phyloP scores from a whole-genome alignment of 108 stramenopile species.

The Pseudonitzschia multiseries region DNA sequence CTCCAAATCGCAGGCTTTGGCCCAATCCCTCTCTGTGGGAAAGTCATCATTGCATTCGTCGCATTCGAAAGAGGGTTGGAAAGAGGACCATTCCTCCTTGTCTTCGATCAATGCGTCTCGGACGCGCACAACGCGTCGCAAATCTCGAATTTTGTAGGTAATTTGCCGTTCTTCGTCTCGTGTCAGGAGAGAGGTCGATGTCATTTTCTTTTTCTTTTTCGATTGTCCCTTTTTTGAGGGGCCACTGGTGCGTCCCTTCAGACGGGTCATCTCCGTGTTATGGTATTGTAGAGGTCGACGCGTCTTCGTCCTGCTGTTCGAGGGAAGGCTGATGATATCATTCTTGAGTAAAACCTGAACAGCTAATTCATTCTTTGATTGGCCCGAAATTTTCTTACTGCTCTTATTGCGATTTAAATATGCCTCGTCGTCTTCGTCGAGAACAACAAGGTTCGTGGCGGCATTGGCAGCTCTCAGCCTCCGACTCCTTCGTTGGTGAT shows the following conservation, averaged over 20 bases:
- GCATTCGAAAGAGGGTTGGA: not conserved
- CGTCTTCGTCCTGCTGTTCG: constrained; percentile 3
- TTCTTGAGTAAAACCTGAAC: not conserved
- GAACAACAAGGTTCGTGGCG: not conserved
- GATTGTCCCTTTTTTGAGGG: not conserved
- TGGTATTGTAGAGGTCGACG: constrained; percentile 9
- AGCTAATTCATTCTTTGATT: not conserved
- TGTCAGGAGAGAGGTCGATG: constrained; percentile 32
- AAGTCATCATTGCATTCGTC: constrained; percentile 10
- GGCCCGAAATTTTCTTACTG: not conserved
- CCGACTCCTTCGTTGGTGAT: not conserved
- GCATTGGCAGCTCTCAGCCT: not conserved
- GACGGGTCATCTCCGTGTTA: constrained; percentile 15
- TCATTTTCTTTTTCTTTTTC: constrained; percentile 6
- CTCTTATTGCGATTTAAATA: not conserved
- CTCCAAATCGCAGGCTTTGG: constrained; percentile 62
- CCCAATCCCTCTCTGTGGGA: constrained; percentile 63
- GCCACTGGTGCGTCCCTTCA: constrained; percentile 12
- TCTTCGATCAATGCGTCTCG: constrained; percentile 50
- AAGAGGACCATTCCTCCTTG: constrained; percentile 15
- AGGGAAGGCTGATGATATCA: constrained; percentile 8
- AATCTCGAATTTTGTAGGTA: constrained; percentile 39
- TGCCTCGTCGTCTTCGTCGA: not conserved
- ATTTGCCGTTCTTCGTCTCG: constrained; percentile 57
- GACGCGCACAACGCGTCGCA: constrained; percentile 41